These are phyloP conservation scores for Penicillium hesseltinei DNA, from an alignment of 2,329 filamentous ascomycete genomes.

Conservation along the genomic window DNA sequence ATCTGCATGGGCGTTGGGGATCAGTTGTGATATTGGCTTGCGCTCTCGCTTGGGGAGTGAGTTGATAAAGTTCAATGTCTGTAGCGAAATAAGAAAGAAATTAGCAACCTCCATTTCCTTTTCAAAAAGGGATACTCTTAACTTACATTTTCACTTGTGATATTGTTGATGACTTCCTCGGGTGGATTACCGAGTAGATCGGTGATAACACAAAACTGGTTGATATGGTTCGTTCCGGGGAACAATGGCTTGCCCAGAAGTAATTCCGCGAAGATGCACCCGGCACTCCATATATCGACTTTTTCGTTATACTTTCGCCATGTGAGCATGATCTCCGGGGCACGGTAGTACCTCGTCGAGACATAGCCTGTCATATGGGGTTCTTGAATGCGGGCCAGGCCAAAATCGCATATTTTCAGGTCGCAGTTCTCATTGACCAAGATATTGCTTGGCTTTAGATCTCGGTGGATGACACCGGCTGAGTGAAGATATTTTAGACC, in stretches of 20 bases:
- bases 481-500: conserved; percentile 99
- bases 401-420: conserved; percentile 98
- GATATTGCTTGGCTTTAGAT: conserved; percentile 98
- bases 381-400: conserved; percentile 93
- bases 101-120: background rate
- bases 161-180: conserved; percentile 95
- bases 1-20: conserved; percentile 83
- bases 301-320: conserved; percentile 99
- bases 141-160: conserved; percentile 87
- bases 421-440: conserved; percentile 99
- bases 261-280: conserved; percentile 99
- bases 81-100: background rate
- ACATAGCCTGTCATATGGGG: conserved; percentile 99
- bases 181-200: conserved; percentile 92
- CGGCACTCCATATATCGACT: conserved; percentile 98
- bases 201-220: conserved; percentile 99
- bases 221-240: conserved; percentile 97
- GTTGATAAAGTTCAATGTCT: conserved; percentile 95
- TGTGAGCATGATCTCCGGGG: conserved; percentile 98
- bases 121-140: too few species aligned
- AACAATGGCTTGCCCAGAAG: conserved; percentile 95
- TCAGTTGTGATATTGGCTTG: conserved; percentile 80
- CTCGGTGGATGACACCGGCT: conserved; percentile 93
- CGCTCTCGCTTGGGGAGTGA: conserved; percentile 91
- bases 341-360: conserved; percentile 96